Conservation (phyloP, 179 eudicot species). For the Gypsophila paniculata region DNA sequence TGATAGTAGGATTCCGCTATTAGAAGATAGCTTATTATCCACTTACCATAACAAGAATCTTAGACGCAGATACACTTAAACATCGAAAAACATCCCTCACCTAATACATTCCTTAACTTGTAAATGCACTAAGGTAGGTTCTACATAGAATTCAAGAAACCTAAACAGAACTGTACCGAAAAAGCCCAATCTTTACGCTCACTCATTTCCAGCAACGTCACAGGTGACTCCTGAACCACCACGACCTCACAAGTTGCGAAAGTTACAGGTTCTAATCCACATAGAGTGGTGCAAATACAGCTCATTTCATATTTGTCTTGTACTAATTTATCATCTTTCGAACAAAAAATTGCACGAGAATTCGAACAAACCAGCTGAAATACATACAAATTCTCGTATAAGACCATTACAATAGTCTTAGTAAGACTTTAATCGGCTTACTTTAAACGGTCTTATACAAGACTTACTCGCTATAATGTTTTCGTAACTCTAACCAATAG, state of each 20-base stretch:
- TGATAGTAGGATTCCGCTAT: conserved; percentile 18
- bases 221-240: conserved; percentile 12
- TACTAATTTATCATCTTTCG: neutral
- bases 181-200: conserved; percentile 14
- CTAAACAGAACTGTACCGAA: neutral
- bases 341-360: no score
- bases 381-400: no score
- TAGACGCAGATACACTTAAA: conserved; percentile 13
- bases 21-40: conserved; percentile 15
- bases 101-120: conserved; percentile 13
- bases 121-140: conserved; percentile 8
- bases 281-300: conserved; percentile 11
- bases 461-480: no score
- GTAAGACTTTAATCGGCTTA: no score
- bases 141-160: neutral
- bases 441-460: no score
- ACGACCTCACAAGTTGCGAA: conserved; percentile 13
- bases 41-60: conserved; percentile 20
- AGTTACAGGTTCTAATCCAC: conserved; percentile 8
- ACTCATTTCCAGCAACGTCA: conserved; percentile 18
- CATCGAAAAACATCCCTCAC: conserved; percentile 18
- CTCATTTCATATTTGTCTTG: no score
- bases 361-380: no score
- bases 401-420: no score
- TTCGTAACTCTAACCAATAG: no score